Evolutionary conservation across 306 rosid genomes (phyloP).

Genomic region (Medicago arabica): DNA sequence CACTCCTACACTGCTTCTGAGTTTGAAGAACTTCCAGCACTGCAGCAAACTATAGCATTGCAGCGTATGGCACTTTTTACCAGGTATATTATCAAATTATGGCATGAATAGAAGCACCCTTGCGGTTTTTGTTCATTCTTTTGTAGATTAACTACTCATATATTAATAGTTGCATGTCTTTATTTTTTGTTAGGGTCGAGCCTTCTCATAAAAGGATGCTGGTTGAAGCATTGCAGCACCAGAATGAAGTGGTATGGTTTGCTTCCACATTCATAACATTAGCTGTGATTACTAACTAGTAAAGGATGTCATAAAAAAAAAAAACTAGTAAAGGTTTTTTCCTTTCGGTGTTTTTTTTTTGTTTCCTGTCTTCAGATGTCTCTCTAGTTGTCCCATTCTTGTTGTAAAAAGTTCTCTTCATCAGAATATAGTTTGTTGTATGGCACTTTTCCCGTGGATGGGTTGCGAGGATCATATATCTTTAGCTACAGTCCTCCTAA

Average conservation of each 20-base stretch:
- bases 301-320: not conserved
- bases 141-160: constrained; percentile 13
- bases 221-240: constrained; percentile 95
- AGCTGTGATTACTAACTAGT: constrained; percentile 32
- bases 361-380: not conserved
- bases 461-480: constrained; percentile 26
- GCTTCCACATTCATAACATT: constrained; percentile 36
- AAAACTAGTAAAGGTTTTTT: not conserved
- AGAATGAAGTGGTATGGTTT: constrained; percentile 92
- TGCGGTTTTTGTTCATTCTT: constrained; percentile 19
- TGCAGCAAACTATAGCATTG: constrained; percentile 86
- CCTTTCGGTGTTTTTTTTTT: not conserved
- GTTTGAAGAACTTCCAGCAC: constrained; percentile 90
- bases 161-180: constrained; percentile 27
- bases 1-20: constrained; percentile 92
- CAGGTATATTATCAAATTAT: constrained; percentile 56
- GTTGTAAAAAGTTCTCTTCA: constrained; percentile 21
- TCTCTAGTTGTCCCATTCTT: constrained; percentile 7
- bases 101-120: constrained; percentile 28
- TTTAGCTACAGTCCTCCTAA: constrained; percentile 33
- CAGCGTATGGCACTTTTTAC: constrained; percentile 94
- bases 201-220: constrained; percentile 97
- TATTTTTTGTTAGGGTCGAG: constrained; percentile 73
- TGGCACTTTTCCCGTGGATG: constrained; percentile 12
- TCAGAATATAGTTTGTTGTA: constrained; percentile 28